phyloP scores from a whole-genome alignment of 768 basidiomycete species.

The Suillus tomentosus region DNA sequence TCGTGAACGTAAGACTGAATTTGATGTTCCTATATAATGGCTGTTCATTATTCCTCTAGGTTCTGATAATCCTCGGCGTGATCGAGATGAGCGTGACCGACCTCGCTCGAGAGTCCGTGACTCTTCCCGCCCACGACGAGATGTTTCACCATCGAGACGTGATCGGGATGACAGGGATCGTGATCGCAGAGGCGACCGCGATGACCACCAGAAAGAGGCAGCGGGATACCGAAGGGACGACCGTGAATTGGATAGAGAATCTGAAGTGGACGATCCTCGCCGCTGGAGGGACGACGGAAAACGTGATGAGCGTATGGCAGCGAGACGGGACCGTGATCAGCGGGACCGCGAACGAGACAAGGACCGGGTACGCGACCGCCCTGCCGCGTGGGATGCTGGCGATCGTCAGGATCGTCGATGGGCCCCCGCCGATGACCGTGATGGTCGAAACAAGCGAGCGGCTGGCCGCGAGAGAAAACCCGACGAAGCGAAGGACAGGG shows the following conservation, averaged over 20 bases:
- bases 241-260: constrained; percentile 46
- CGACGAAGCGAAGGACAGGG: constrained; percentile 46
- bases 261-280: constrained; percentile 66
- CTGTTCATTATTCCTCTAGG: constrained; percentile 37
- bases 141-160: constrained; percentile 53
- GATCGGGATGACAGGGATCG: constrained; percentile 34
- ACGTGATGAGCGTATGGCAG: constrained; percentile 72
- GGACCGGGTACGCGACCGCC: constrained; percentile 45
- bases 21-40: neutral
- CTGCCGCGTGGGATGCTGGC: constrained; percentile 48
- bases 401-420: constrained; percentile 55
- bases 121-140: constrained; percentile 60
- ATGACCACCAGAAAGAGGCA: constrained; percentile 24
- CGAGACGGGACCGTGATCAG: constrained; percentile 56
- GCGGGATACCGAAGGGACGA: constrained; percentile 34
- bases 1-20: constrained; percentile 56
- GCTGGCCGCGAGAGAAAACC: constrained; percentile 60
- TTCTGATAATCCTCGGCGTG: constrained; percentile 55
- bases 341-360: constrained; percentile 34
- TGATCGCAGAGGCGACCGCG: constrained; percentile 39
- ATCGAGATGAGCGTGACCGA: constrained; percentile 63
- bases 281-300: constrained; percentile 85
- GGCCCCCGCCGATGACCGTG: constrained; percentile 68
- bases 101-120: constrained; percentile 67
- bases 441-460: constrained; percentile 59